A percentile compares a stretch with the other conserved stretches of the same genome.
These are phyloP conservation scores for Nothomitra cinnamomea DNA, from an alignment of 2,329 filamentous ascomycete species.

Conservation along the genomic window DNA sequence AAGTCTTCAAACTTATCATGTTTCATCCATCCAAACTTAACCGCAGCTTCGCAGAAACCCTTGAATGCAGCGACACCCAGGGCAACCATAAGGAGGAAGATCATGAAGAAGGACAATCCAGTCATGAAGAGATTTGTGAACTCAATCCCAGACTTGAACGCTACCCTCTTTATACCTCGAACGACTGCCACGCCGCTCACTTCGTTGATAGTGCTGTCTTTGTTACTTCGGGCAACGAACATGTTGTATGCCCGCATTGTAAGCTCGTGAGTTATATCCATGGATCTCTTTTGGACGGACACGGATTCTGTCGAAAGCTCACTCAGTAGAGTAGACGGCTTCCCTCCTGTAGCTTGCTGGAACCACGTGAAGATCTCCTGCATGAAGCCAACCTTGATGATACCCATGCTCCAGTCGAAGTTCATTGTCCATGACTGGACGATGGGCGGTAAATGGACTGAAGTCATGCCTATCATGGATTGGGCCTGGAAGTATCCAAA, in stretches of 20 bases:
- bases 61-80: constrained; percentile 65
- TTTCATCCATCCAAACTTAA: constrained; percentile 62
- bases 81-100: constrained; percentile 62
- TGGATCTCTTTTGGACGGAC: constrained; percentile 56
- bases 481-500: constrained; percentile 92
- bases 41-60: constrained; percentile 56
- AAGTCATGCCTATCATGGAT: constrained; percentile 74
- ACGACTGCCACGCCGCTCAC: constrained; percentile 35
- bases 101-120: constrained; percentile 71
- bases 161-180: constrained; percentile 74
- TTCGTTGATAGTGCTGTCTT: constrained; percentile 30
- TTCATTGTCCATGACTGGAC: constrained; percentile 91
- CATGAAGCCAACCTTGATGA: constrained; percentile 75
- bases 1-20: constrained; percentile 80
- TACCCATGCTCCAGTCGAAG: constrained; percentile 96
- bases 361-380: constrained; percentile 90
- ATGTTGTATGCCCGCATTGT: constrained; percentile 36
- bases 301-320: constrained; percentile 60
- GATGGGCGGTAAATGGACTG: constrained; percentile 68
- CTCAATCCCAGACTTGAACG: constrained; percentile 73
- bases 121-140: constrained; percentile 88
- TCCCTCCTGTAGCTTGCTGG: constrained; percentile 80
- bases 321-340: constrained; percentile 61
- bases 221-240: constrained; percentile 30
- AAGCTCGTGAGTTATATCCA: constrained; percentile 27